Evolutionary conservation across 2,329 filamentous ascomycete species (phyloP).

Genomic region (Aspergillus proliferans): DNA sequence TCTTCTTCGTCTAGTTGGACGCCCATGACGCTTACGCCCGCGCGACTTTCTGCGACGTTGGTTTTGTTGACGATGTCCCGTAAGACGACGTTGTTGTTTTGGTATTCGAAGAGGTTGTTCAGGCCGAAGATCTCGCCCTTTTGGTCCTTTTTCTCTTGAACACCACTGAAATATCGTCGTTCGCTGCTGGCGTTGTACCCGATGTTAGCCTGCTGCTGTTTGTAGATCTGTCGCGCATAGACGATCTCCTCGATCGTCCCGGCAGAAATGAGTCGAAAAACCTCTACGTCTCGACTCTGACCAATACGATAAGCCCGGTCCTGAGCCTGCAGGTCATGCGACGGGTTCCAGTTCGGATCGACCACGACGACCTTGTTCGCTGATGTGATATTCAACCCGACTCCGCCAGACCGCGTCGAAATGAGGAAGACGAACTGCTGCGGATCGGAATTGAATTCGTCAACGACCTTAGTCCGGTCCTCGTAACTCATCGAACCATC

Average conservation of each 20-base stretch:
- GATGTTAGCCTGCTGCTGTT: conserved; percentile 97
- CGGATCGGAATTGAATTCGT: conserved; percentile 85
- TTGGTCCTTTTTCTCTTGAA: conserved; percentile 73
- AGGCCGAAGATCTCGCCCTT: conserved; percentile 95
- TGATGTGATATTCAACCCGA: conserved; percentile 92
- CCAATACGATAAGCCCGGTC: conserved; percentile 95
- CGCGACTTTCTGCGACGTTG: conserved; percentile 88
- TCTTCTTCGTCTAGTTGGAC: conserved; percentile 62
- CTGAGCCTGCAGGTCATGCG: conserved; percentile 90
- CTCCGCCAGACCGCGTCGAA: conserved; percentile 85
- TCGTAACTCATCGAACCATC: conserved; percentile 79
- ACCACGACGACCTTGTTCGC: conserved; percentile 98
- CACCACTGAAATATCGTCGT: conserved; percentile 88
- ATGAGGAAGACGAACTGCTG: conserved; percentile 92
- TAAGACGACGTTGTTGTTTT: conserved; percentile 70
- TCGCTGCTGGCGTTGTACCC: conserved; percentile 90
- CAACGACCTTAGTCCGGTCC: conserved; percentile 73
- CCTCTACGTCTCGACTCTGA: conserved; percentile 86
- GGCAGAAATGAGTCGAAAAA: conserved; percentile 82
- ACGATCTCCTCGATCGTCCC: conserved; percentile 97
- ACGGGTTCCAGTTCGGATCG: conserved; percentile 96
- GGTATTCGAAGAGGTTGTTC: conserved; percentile 76
- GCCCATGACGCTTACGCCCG: conserved; percentile 72
- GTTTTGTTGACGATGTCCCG: conserved; percentile 98
- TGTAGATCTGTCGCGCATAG: conserved; percentile 95